Evolutionary conservation across 1,139 yeast species (phyloP).

Genomic region (Wickerhamomyces sp.): DNA sequence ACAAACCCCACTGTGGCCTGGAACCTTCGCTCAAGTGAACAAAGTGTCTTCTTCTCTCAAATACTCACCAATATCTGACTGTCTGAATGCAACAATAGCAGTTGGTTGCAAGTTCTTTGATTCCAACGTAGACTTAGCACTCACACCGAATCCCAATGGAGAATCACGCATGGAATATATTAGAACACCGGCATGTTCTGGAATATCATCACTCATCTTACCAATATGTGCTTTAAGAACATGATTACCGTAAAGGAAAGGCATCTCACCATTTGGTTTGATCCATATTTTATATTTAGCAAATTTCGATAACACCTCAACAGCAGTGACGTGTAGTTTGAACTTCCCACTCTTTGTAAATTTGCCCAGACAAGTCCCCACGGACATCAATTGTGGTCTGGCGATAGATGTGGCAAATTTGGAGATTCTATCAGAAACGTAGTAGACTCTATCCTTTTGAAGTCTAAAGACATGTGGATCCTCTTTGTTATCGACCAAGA

Average conservation of each 20-base stretch:
- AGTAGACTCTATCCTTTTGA: slow-evolving; percentile 94
- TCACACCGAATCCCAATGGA: slow-evolving; percentile 94
- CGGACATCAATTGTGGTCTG: slow-evolving; percentile 82
- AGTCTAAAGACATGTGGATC: slow-evolving; percentile 92
- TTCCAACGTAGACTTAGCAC: slow-evolving; percentile 90
- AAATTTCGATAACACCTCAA: slow-evolving; percentile 74
- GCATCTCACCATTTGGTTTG: slow-evolving; percentile 97
- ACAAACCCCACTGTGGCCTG: too few species aligned
- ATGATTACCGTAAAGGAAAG: slow-evolving; percentile 93
- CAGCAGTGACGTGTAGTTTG: slow-evolving; percentile 88
- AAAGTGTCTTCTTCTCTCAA: slow-evolving; percentile 96
- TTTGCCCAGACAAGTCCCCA: slow-evolving; percentile 92
- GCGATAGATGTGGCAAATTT: slow-evolving; percentile 87
- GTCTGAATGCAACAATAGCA: slow-evolving; percentile 92
- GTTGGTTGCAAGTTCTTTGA: slow-evolving; percentile 87
- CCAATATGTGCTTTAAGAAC: slow-evolving; percentile 96
- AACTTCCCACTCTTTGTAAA: slow-evolving; percentile 97
- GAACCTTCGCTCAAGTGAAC: slow-evolving; percentile 59
- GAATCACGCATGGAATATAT: slow-evolving; percentile 88
- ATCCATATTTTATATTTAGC: slow-evolving; percentile 97
- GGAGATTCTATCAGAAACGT: slow-evolving; percentile 78
- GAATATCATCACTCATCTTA: slow-evolving; percentile 94
- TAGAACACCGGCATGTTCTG: slow-evolving; percentile 96
- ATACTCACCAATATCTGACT: slow-evolving; percentile 96
- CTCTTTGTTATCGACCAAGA: slow-evolving; percentile 80